A percentile compares a stretch with the other conserved stretches of the same genome.
These are phyloP conservation scores for Murraya paniculata DNA, from an alignment of 345 rosid species.

Conservation along the genomic window DNA sequence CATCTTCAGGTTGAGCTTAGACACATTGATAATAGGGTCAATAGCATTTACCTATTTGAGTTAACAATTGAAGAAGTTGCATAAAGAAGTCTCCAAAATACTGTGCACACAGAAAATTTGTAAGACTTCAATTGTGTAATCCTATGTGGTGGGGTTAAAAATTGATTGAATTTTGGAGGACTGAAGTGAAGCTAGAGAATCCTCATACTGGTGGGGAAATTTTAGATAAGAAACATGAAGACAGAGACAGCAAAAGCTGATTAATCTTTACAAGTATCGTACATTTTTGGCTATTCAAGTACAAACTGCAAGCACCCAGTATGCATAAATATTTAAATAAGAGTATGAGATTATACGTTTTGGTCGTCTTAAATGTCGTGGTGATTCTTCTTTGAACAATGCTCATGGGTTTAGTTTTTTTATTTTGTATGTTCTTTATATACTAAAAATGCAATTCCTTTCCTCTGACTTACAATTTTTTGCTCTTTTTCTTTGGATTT, in stretches of 20 bases:
- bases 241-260: not conserved
- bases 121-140: no score
- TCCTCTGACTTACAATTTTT: not conserved
- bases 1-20: not conserved
- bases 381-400: no score
- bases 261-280: not conserved
- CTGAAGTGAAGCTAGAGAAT: not conserved
- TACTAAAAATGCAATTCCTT: no score
- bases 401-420: not conserved
- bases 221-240: not conserved
- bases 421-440: not conserved
- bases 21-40: not conserved
- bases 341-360: not conserved
- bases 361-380: not conserved
- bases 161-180: not conserved
- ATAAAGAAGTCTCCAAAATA: not conserved
- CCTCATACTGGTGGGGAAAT: not conserved
- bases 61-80: not conserved
- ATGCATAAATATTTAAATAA: not conserved
- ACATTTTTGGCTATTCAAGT: not conserved
- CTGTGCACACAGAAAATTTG: not conserved
- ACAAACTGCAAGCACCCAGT: not conserved
- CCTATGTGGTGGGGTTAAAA: no score
- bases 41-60: not conserved
- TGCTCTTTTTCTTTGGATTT: slow-evolving; percentile 14